These are phyloP conservation scores for Immersiporthe knoxdaviesiana DNA, from an alignment of 2,329 filamentous ascomycete species.

Conservation along the genomic window DNA sequence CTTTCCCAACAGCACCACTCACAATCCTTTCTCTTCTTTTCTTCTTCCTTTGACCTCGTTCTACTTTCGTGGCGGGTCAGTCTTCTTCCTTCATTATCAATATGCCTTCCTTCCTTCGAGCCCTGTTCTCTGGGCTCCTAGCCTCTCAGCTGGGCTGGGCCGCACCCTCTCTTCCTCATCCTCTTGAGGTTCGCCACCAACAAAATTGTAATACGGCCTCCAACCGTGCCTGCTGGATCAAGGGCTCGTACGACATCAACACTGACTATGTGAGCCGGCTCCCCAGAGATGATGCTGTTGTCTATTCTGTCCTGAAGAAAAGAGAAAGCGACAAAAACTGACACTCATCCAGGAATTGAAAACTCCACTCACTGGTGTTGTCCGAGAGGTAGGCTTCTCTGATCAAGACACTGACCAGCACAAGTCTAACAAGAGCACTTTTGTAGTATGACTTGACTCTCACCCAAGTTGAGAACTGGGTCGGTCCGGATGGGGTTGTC, in stretches of 20 bases:
- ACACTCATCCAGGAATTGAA: slow-evolving; percentile 26
- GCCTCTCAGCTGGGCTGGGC: slow-evolving; percentile 17
- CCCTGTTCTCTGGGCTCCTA: slow-evolving; percentile 24
- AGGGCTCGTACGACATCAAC: slow-evolving; percentile 35
- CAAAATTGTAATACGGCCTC: slow-evolving; percentile 34
- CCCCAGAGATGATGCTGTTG: not conserved
- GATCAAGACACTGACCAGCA: not conserved
- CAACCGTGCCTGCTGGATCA: slow-evolving; percentile 37
- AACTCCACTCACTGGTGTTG: slow-evolving; percentile 34
- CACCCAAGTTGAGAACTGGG: slow-evolving; percentile 37
- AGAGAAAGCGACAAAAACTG: not conserved
- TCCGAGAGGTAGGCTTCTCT: slow-evolving; percentile 28
- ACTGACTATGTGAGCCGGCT: slow-evolving; percentile 34
- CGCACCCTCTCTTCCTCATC: slow-evolving; percentile 18
- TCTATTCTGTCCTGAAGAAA: not conserved
- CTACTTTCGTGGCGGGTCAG: not conserved
- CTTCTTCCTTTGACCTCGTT: not conserved
- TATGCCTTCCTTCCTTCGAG: slow-evolving; percentile 16
- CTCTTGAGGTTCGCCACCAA: slow-evolving; percentile 19
- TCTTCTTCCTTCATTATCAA: not conserved
- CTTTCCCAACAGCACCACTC: not conserved
- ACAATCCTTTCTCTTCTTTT: not conserved
- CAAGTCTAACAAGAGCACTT: not conserved
- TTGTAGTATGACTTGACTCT: slow-evolving; percentile 35
- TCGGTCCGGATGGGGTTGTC: slow-evolving; percentile 36